Percentiles rank a stretch among this genome's conserved stretches.
Evolutionary conservation across 768 basidiomycete species (phyloP).

Genomic region (Cystofilobasidium bisporidii): DNA sequence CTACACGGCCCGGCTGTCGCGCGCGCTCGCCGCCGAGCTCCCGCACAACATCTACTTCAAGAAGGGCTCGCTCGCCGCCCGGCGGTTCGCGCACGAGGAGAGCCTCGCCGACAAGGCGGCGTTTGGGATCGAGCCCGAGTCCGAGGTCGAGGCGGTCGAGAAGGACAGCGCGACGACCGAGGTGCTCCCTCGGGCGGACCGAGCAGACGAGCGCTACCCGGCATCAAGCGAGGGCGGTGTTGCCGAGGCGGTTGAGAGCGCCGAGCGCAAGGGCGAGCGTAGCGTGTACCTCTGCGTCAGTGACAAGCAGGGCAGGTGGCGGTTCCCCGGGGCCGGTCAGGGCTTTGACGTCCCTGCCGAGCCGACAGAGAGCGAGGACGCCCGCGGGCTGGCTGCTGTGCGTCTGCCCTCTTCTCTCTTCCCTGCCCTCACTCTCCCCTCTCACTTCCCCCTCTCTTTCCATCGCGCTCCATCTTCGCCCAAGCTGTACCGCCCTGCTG

Average conservation of each 20-base stretch:
- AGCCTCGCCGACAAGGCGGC: constrained; percentile 58
- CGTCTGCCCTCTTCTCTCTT: constrained; percentile 30
- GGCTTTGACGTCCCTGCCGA: constrained; percentile 49
- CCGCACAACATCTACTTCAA: constrained; percentile 90
- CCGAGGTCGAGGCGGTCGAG: constrained; percentile 34
- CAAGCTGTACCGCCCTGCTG: too few relatives aligned
- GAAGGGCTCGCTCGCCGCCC: constrained; percentile 73
- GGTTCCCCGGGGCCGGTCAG: constrained; percentile 71
- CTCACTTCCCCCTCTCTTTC: not conserved
- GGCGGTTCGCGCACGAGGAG: constrained; percentile 68
- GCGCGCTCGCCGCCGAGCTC: constrained; percentile 77
- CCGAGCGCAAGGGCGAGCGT: constrained; percentile 72
- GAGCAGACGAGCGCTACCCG: constrained; percentile 43
- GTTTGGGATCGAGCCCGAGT: constrained; percentile 52
- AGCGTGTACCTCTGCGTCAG: constrained; percentile 81
- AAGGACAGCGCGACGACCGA: constrained; percentile 39
- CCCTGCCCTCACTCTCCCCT: not conserved
- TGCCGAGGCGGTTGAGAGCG: constrained; percentile 44
- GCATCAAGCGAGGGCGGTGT: constrained; percentile 49
- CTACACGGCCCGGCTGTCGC: constrained; percentile 72
- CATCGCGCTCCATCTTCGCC: too few relatives aligned
- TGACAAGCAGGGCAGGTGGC: constrained; percentile 55
- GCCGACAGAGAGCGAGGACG: not conserved
- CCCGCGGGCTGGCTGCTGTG: constrained; percentile 58
- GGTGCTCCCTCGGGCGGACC: constrained; percentile 40